A percentile compares a stretch with the other conserved stretches of the same genome.
phyloP scores from a whole-genome alignment of 306 rosid species.

The Acacia acuminata region DNA sequence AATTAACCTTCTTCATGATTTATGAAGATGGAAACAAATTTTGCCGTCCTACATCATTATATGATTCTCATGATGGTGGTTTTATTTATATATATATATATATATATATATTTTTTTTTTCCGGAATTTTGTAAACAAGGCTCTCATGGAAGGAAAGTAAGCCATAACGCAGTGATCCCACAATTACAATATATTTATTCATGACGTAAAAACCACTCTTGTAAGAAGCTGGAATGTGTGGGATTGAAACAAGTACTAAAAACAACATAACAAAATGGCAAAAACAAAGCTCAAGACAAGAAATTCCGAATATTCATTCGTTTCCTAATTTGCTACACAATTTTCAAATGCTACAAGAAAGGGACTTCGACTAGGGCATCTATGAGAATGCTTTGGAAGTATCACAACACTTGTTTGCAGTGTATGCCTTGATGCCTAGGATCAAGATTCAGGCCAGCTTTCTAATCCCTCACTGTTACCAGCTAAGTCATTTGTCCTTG shows the following conservation, averaged over 20 bases:
- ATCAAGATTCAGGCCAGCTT: background rate
- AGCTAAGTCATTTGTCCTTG: background rate
- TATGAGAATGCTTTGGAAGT: slow-evolving; percentile 9
- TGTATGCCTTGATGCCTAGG: background rate
- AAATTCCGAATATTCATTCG: background rate
- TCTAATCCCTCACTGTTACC: background rate
- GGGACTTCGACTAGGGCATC: background rate
- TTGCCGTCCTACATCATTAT: background rate
- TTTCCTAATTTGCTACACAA: background rate
- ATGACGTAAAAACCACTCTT: background rate
- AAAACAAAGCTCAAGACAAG: background rate
- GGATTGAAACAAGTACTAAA: background rate
- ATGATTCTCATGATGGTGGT: background rate
- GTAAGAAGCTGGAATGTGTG: background rate
- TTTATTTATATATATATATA: too few species aligned
- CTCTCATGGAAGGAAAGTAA: background rate
- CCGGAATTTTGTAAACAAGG: background rate
- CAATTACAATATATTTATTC: background rate
- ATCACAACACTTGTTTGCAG: slow-evolving; percentile 6
- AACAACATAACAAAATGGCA: background rate
- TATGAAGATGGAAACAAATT: background rate
- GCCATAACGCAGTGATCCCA: background rate
- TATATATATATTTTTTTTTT: too few species aligned
- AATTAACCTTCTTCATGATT: background rate
- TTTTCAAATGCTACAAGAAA: background rate